Conservation (phyloP, 2,329 filamentous ascomycete species). For the Aspergillus ibericus region DNA sequence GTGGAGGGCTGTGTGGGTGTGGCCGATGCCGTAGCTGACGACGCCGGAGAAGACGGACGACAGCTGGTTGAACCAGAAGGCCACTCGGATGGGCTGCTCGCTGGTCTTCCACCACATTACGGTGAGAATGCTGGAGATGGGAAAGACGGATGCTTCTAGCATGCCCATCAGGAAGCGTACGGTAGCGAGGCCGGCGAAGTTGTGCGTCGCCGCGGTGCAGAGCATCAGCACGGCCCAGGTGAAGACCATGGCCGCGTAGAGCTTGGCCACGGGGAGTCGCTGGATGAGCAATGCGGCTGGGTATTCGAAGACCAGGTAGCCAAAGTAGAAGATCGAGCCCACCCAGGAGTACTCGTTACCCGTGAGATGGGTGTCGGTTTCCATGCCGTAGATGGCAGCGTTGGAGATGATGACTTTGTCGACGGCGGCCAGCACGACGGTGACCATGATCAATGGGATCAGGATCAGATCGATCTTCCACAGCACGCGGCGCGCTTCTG, state of each 20-base stretch:
- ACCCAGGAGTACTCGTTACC: constrained; percentile 6
- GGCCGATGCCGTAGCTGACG: constrained; percentile 30
- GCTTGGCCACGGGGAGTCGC: not conserved
- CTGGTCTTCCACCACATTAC: constrained; percentile 3
- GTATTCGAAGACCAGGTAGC: constrained; percentile 1
- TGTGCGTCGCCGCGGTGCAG: constrained; percentile 4
- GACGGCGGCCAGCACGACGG: not conserved
- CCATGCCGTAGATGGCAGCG: constrained; percentile 4
- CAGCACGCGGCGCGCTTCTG: constrained; percentile 4
- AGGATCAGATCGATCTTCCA: constrained; percentile 8
- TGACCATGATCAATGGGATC: constrained; percentile 5
- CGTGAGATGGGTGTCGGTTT: not conserved
- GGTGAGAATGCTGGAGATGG: not conserved
- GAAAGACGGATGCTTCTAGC: not conserved
- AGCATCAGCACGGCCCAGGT: not conserved
- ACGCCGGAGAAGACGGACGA: constrained; percentile 5
- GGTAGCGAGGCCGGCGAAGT: not conserved
- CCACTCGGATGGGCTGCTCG: constrained; percentile 7
- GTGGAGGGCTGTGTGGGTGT: constrained; percentile 19
- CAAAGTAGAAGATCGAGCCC: constrained; percentile 8
- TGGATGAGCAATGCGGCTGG: not conserved
- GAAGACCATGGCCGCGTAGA: not conserved
- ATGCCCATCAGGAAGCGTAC: constrained; percentile 9
- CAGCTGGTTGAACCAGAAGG: not conserved
- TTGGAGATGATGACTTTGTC: constrained; percentile 9